Percentiles rank a stretch among this genome's conserved stretches.
These are phyloP conservation scores for Lodderomyces pseudojiufengensis DNA, from an alignment of 1,139 yeast species.

Conservation along the genomic window DNA sequence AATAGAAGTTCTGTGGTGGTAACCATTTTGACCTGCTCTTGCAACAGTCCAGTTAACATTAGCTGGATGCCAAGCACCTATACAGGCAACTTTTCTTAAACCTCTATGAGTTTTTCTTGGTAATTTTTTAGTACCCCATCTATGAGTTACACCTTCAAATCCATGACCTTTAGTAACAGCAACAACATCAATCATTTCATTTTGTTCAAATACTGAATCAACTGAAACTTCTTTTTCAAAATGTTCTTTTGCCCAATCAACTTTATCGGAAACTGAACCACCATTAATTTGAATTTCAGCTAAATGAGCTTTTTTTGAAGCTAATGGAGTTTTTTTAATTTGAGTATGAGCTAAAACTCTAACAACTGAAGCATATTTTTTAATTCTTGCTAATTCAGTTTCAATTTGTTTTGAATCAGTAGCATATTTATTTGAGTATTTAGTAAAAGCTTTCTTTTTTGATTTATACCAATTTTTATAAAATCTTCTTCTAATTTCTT, in stretches of 20 bases:
- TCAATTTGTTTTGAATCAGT: slow-evolving; percentile 84
- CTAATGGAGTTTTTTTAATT: slow-evolving; percentile 98
- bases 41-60: slow-evolving; percentile 99
- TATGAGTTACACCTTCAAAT: slow-evolving; percentile 99
- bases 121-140: slow-evolving; percentile 99
- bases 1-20: slow-evolving; percentile 99
- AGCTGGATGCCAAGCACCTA: slow-evolving; percentile 99
- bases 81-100: slow-evolving; percentile 99
- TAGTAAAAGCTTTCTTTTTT: slow-evolving; percentile 99
- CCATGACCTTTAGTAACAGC: slow-evolving; percentile 99
- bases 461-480: slow-evolving; percentile 99
- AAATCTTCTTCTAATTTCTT: slow-evolving; percentile 99
- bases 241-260: slow-evolving; percentile 98
- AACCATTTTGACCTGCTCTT: slow-evolving; percentile 99
- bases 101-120: slow-evolving; percentile 99
- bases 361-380: slow-evolving; percentile 97
- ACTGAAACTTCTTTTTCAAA: slow-evolving; percentile 98
- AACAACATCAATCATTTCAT: slow-evolving; percentile 96
- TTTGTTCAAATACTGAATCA: slow-evolving; percentile 95
- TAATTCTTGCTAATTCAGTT: slow-evolving; percentile 97
- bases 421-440: slow-evolving; percentile 98
- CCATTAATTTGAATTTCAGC: slow-evolving; percentile 99
- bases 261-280: slow-evolving; percentile 97
- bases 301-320: slow-evolving; percentile 99
- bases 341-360: slow-evolving; percentile 99